Conservation (phyloP, 495 filamentous ascomycete species). For the Penicillium psychrofluorescens region DNA sequence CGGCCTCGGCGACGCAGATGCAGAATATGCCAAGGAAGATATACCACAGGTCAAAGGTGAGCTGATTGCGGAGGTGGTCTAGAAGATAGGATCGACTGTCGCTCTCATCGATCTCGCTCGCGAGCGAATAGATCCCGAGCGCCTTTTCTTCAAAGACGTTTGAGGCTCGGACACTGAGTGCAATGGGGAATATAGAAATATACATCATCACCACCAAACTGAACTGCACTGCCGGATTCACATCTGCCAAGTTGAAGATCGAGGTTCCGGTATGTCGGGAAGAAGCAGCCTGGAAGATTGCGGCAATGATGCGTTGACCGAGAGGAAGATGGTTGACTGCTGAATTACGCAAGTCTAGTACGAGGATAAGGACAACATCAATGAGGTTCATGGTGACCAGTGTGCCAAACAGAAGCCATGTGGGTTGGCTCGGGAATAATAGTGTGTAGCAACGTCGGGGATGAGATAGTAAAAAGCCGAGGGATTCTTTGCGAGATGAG, state of each 20-base stretch:
- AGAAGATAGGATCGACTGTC: slow-evolving; percentile 37
- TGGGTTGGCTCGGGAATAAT: slow-evolving; percentile 51
- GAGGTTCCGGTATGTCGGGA: slow-evolving; percentile 52
- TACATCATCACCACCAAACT: slow-evolving; percentile 62
- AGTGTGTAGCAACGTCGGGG: slow-evolving; percentile 58
- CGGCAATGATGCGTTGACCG: slow-evolving; percentile 41
- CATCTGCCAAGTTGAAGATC: slow-evolving; percentile 46
- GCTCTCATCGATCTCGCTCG: slow-evolving; percentile 34
- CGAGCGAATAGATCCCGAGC: slow-evolving; percentile 57
- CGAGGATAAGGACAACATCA: slow-evolving; percentile 53
- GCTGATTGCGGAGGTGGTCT: slow-evolving; percentile 52
- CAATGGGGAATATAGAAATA: slow-evolving; percentile 69
- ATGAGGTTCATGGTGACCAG: slow-evolving; percentile 47
- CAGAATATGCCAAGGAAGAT: slow-evolving; percentile 56
- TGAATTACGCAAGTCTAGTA: slow-evolving; percentile 43
- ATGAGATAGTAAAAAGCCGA: slow-evolving; percentile 52
- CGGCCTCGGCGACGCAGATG: slow-evolving; percentile 48
- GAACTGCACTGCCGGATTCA: slow-evolving; percentile 56
- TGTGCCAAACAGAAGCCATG: slow-evolving; percentile 58
- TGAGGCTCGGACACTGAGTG: slow-evolving; percentile 61
- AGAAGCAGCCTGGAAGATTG: slow-evolving; percentile 54
- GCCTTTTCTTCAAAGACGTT: slow-evolving; percentile 63
- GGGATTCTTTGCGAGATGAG: slow-evolving; percentile 21
- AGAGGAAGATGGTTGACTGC: slow-evolving; percentile 19
- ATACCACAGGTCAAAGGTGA: slow-evolving; percentile 60